phyloP scores from a whole-genome alignment of 257 asterid species.

The Solanum chaucha region DNA sequence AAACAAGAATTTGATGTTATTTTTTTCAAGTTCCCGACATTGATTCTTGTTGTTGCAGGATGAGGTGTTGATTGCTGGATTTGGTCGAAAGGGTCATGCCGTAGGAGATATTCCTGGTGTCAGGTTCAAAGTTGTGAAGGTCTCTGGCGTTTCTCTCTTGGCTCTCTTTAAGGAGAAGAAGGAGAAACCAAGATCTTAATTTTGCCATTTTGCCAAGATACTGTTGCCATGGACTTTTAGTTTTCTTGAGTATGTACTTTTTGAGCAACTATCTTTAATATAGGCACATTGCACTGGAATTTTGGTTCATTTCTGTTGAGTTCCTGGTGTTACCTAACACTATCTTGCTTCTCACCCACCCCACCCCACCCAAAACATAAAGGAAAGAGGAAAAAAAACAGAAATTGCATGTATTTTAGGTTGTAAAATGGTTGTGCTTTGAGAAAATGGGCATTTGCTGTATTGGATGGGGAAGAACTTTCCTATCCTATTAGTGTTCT shows the following conservation, averaged over 20 bases:
- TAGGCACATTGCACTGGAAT: background rate
- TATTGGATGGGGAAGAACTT: background rate
- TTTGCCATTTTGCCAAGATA: background rate
- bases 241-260: background rate
- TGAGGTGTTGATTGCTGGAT: conserved; percentile 11
- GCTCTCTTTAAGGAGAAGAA: conserved; percentile 19
- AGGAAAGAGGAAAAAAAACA: background rate
- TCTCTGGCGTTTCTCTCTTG: conserved; percentile 14
- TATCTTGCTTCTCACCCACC: background rate
- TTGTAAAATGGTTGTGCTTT: background rate
- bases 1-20: too few species aligned
- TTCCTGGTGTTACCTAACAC: background rate
- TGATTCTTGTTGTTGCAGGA: background rate
- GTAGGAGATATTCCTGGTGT: conserved; percentile 13
- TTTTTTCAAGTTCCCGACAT: background rate
- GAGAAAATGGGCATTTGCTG: background rate
- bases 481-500: background rate
- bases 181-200: conserved; percentile 12
- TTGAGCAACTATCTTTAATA: background rate
- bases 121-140: conserved; percentile 18
- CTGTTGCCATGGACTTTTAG: background rate
- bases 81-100: conserved; percentile 10
- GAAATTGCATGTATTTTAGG: background rate
- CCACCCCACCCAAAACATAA: background rate
- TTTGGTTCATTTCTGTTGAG: background rate